These are phyloP conservation scores for Trifolium pratense DNA, from an alignment of 306 rosid genomes.

Conservation along the genomic window DNA sequence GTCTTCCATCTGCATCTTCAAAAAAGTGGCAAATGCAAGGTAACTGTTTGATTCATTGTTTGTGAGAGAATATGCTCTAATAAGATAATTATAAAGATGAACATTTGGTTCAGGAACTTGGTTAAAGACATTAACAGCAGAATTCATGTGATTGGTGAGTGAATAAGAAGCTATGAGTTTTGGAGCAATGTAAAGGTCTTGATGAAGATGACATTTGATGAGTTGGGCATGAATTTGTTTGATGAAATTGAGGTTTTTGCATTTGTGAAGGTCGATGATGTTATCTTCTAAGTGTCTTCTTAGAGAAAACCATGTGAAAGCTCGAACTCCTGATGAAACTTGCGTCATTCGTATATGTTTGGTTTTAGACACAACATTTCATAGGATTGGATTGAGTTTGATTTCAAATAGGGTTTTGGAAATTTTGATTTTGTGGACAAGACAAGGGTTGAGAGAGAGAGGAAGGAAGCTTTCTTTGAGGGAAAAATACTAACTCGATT, in stretches of 20 bases:
- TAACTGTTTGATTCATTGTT: conserved; percentile 51
- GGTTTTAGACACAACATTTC: neutral
- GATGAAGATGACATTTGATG: conserved; percentile 68
- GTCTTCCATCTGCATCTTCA: conserved; percentile 57
- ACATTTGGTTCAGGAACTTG: conserved; percentile 67
- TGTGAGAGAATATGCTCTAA: conserved; percentile 65
- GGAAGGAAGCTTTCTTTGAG: neutral
- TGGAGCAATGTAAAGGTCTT: conserved; percentile 63
- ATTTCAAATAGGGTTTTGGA: neutral
- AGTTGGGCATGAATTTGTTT: conserved; percentile 82
- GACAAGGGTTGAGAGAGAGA: too few species aligned
- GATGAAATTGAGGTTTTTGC: conserved; percentile 54
- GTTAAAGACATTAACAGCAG: conserved; percentile 70
- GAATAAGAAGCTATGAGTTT: conserved; percentile 79
- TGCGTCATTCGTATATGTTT: conserved; percentile 47
- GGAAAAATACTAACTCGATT: too few species aligned
- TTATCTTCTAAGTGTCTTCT: conserved; percentile 76
- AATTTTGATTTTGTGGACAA: neutral
- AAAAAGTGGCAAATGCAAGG: conserved; percentile 54
- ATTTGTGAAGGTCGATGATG: conserved; percentile 66
- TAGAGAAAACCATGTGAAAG: conserved; percentile 76
- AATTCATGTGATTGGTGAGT: conserved; percentile 57
- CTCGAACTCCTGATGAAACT: conserved; percentile 52
- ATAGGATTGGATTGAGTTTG: neutral
- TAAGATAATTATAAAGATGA: conserved; percentile 66